Evolutionary conservation across 2,329 filamentous ascomycete genomes (phyloP), one percentile per base, ranked within the genome.

Genomic region (Clarireedia monteithiana): DNA sequence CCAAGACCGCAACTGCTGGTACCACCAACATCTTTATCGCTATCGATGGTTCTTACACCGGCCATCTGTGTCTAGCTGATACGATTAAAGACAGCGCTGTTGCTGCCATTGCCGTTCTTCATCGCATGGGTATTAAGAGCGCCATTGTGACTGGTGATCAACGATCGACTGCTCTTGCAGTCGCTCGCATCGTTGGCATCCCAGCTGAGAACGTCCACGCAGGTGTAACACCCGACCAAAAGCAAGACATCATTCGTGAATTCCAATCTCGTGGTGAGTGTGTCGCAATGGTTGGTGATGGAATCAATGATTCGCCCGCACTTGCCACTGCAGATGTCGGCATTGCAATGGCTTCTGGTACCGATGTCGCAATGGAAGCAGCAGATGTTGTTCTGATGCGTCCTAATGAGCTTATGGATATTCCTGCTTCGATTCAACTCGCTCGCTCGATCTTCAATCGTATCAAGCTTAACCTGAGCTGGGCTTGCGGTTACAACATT

Each of bases 241-340:
- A 99, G 70, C 91, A 95, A 69, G 77, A 80, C 27, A 95, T 97
- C 63, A 80, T 99, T 64, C 81, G 83, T 50, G 75, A 86, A 53
- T 79, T 97, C 17, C 90, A 96, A 73, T 75, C 78, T 0, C 72
- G 77, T 50, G 90, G 90, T 59, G 82, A 91, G 64, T 77, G 87
- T 50, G 89, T 97, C 26, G 94, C 89, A 63, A 99, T 99, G 94
- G 91, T 97, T 14, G 91, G 94, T 52, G 94, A 99, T 70, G 94
- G 94, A 44, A 96, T 99, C 79, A 99, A 99, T 72, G 94, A 99
- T 74, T 96, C 91, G 0, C 94, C 94, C 0, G 94, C 94, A 0
- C 82, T 99, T 10, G 94, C 91, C 0, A 95, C 91, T 0, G 91
- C 94, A 10, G 85, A 95, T 64, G 84, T 97, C 27, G 94, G 94